These are phyloP conservation scores for Cnidoscolus chayamansa DNA, from an alignment of 441 rosid species.

Conservation along the genomic window DNA sequence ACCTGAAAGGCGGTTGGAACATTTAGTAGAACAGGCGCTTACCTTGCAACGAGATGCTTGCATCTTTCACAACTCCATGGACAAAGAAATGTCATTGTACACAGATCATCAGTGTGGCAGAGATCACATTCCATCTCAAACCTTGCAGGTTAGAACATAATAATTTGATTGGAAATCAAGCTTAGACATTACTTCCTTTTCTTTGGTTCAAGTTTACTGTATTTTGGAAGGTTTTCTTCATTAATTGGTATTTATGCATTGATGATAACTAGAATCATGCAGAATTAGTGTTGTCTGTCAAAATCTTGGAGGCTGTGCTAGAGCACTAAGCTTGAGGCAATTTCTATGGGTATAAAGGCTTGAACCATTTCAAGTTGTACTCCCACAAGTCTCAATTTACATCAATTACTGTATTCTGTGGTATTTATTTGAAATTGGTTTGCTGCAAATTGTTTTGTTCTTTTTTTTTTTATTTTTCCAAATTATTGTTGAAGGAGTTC, in stretches of 20 bases:
- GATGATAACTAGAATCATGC: no score
- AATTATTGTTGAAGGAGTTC: no score
- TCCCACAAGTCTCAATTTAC: no score
- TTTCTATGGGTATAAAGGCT: no score
- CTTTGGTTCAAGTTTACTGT: background rate
- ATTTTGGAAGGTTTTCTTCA: background rate
- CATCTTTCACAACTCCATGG: constrained; percentile 50
- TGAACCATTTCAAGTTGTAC: no score
- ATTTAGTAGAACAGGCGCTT: constrained; percentile 64
- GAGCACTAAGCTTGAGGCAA: no score
- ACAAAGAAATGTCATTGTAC: constrained; percentile 56
- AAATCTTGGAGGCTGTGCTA: no score
- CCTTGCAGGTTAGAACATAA: constrained; percentile 57
- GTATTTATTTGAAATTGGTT: no score
- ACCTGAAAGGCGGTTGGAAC: constrained; percentile 65
- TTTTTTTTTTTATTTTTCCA: no score
- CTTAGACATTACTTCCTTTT: constrained; percentile 3
- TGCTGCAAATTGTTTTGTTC: no score
- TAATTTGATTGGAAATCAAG: constrained; percentile 11
- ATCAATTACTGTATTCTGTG: no score
- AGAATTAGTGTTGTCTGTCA: no score
- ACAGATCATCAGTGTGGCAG: constrained; percentile 61
- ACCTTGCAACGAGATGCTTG: constrained; percentile 47
- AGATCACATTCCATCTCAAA: constrained; percentile 58
- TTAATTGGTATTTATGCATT: background rate